A percentile compares a stretch with the other conserved stretches of the same genome.
These are phyloP conservation scores for Tephrocybe rancida DNA, from an alignment of 768 basidiomycete genomes.

Conservation along the genomic window DNA sequence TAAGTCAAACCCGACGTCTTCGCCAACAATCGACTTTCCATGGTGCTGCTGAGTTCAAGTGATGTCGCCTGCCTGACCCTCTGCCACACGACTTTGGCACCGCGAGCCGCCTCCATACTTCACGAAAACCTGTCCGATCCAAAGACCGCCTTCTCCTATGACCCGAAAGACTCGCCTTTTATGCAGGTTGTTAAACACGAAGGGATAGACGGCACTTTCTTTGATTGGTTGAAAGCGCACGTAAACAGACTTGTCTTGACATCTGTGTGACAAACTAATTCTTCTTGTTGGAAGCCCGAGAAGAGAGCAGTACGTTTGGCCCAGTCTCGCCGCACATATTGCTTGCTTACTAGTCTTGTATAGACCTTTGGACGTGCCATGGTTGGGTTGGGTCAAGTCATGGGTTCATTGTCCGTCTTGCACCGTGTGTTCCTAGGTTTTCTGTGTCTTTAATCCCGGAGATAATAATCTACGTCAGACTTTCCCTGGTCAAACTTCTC, in stretches of 20 bases:
- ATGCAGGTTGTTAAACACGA: conserved; percentile 15
- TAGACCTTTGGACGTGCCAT: conserved; percentile 33
- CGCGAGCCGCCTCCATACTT: conserved; percentile 3
- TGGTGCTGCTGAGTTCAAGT: conserved; percentile 28
- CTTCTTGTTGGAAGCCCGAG: too few species aligned
- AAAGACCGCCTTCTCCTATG: conserved; percentile 12
- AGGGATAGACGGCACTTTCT: conserved; percentile 6
- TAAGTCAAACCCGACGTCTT: conserved; percentile 38
- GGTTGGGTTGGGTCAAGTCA: conserved; percentile 33
- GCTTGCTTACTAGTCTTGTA: not conserved
- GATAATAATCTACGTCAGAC: not conserved
- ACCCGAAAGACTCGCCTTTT: conserved; percentile 18
- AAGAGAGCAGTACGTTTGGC: conserved; percentile 2
- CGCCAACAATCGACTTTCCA: conserved; percentile 43
- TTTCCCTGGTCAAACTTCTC: conserved; percentile 21
- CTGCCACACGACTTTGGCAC: conserved; percentile 10
- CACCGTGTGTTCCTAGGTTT: conserved; percentile 19
- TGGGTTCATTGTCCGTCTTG: conserved; percentile 30
- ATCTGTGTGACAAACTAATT: not conserved
- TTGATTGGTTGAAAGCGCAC: conserved; percentile 3
- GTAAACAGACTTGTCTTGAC: not conserved
- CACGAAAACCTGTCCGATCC: conserved; percentile 18
- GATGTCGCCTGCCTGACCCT: conserved; percentile 27
- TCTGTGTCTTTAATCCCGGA: not conserved
- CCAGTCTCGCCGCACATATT: not conserved